Evolutionary conservation across 768 basidiomycete species (phyloP).

Genomic region (Sarcodon sp.): DNA sequence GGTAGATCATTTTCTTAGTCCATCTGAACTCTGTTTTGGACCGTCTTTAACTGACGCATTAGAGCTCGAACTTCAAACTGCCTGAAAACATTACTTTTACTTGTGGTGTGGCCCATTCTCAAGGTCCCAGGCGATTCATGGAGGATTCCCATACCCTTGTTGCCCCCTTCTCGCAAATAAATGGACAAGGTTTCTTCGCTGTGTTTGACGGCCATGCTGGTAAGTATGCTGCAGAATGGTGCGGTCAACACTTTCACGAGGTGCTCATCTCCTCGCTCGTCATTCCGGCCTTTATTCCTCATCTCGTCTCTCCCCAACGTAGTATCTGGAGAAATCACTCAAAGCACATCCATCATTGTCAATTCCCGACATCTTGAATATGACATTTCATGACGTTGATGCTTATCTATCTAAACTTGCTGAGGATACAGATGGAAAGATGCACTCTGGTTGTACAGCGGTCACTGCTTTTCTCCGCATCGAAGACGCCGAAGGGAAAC

Average conservation of each 20-base stretch:
- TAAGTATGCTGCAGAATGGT: slow-evolving; percentile 98
- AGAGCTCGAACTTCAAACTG: slow-evolving; percentile 73
- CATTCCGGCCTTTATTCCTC: slow-evolving; percentile 2
- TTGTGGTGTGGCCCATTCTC: slow-evolving; percentile 66
- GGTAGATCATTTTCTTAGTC: background rate
- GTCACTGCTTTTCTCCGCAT: slow-evolving; percentile 92
- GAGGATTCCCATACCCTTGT: slow-evolving; percentile 96
- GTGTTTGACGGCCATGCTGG: slow-evolving; percentile 98
- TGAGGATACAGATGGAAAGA: slow-evolving; percentile 80
- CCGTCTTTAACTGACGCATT: background rate
- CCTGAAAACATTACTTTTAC: slow-evolving; percentile 38
- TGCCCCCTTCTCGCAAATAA: slow-evolving; percentile 81
- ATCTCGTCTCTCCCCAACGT: slow-evolving; percentile 4
- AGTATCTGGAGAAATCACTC: slow-evolving; percentile 62
- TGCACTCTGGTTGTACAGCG: slow-evolving; percentile 94
- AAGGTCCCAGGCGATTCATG: slow-evolving; percentile 86
- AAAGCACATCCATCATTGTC: slow-evolving; percentile 39
- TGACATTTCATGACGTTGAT: slow-evolving; percentile 93
- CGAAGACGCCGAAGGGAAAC: slow-evolving; percentile 68
- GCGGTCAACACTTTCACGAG: slow-evolving; percentile 91
- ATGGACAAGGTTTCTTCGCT: slow-evolving; percentile 96
- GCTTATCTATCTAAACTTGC: slow-evolving; percentile 70
- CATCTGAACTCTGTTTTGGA: background rate
- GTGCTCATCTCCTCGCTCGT: slow-evolving; percentile 20
- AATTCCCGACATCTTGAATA: slow-evolving; percentile 83